phyloP scores from a whole-genome alignment of 2,329 filamentous ascomycete genomes.

The Apiospora arundinis region DNA sequence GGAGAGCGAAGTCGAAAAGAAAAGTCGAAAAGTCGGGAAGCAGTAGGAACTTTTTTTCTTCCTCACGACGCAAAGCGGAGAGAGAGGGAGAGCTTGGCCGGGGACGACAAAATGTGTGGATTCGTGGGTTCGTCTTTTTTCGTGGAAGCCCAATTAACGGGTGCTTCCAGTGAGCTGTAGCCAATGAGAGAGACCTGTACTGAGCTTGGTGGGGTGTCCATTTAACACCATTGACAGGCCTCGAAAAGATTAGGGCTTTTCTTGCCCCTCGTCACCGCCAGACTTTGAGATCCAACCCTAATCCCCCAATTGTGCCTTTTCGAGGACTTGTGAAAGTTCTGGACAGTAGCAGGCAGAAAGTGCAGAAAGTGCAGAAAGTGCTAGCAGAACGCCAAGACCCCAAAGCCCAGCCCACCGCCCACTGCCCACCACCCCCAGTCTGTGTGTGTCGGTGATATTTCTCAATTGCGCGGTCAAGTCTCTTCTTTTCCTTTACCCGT shows the following conservation, averaged over 20 bases:
- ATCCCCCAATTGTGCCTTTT: not conserved
- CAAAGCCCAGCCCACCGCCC: no score
- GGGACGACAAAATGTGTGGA: not conserved
- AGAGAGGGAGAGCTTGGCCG: not conserved
- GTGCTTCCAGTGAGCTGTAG: not conserved
- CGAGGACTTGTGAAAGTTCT: not conserved
- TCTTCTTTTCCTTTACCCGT: slow-evolving; percentile 1
- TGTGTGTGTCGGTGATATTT: slow-evolving; percentile 21
- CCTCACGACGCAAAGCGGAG: slow-evolving; percentile 8
- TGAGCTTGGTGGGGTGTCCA: not conserved
- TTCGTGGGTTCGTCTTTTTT: not conserved
- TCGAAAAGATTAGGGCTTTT: slow-evolving; percentile 4
- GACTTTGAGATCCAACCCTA: slow-evolving; percentile 9
- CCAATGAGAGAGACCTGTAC: not conserved
- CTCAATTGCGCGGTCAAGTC: slow-evolving; percentile 14
- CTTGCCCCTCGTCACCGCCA: not conserved
- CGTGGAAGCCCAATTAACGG: not conserved
- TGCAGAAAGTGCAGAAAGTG: not conserved
- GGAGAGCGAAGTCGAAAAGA: slow-evolving; percentile 16
- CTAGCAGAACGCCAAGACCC: slow-evolving; percentile 5
- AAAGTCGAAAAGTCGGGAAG: slow-evolving; percentile 21
- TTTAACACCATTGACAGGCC: not conserved
- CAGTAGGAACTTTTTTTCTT: slow-evolving; percentile 2
- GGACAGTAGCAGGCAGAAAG: not conserved
- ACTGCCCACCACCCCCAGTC: not conserved